Percentiles rank a stretch among this genome's conserved stretches.
Evolutionary conservation across 257 asterid genomes (phyloP).

Genomic region (Lavandula angustifolia): DNA sequence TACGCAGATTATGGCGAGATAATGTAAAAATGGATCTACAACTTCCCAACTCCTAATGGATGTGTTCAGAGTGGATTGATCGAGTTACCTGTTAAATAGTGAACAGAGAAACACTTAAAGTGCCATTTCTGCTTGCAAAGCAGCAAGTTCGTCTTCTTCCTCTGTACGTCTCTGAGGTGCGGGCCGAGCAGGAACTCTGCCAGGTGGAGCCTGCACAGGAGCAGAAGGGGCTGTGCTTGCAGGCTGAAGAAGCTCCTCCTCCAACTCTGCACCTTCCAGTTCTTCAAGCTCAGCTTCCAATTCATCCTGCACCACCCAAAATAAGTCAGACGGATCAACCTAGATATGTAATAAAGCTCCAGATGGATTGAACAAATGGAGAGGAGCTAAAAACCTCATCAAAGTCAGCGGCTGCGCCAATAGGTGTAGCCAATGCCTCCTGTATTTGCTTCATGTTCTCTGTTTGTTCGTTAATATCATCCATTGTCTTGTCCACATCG

Average conservation of each 20-base stretch:
- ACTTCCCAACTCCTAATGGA: too few species aligned
- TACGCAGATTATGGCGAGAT: neutral
- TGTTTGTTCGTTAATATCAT: slow-evolving; percentile 86
- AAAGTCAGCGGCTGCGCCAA: slow-evolving; percentile 68
- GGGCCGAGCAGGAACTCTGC: slow-evolving; percentile 53
- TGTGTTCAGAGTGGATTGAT: neutral
- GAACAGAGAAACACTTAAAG: slow-evolving; percentile 40
- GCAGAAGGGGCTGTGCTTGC: slow-evolving; percentile 60
- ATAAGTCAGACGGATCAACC: slow-evolving; percentile 3
- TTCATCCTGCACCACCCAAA: slow-evolving; percentile 59
- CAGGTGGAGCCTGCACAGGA: slow-evolving; percentile 46
- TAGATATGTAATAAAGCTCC: neutral
- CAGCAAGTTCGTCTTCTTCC: slow-evolving; percentile 85
- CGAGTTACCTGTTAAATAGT: slow-evolving; percentile 19
- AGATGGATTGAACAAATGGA: neutral
- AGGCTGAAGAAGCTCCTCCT: slow-evolving; percentile 76
- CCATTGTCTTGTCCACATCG: slow-evolving; percentile 93
- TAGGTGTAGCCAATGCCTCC: slow-evolving; percentile 74
- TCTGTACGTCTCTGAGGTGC: slow-evolving; percentile 53
- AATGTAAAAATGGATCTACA: neutral
- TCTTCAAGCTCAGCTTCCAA: slow-evolving; percentile 83
- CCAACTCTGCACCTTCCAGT: slow-evolving; percentile 74
- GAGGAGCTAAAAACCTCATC: slow-evolving; percentile 52
- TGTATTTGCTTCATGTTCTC: slow-evolving; percentile 88
- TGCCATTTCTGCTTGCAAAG: slow-evolving; percentile 87